phyloP scores from a whole-genome alignment of 2,329 filamentous ascomycete genomes.

The Fusarium hostae region DNA sequence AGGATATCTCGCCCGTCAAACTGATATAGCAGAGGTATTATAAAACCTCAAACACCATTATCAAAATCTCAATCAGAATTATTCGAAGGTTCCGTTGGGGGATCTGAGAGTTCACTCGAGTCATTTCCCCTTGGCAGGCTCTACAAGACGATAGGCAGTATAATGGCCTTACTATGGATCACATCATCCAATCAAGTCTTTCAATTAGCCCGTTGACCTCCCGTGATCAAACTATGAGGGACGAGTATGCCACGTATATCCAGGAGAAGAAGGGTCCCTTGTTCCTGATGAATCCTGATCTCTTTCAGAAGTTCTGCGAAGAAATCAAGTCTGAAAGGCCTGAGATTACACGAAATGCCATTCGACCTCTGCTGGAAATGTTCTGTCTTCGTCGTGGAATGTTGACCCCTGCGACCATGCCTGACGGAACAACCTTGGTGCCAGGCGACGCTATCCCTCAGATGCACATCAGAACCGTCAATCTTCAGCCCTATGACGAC shows the following conservation, averaged over 20 bases:
- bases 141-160: rapidly evolving
- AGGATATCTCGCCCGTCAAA: too few relatives aligned
- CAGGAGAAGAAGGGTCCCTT: rapidly evolving
- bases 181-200: not conserved
- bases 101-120: too few relatives aligned
- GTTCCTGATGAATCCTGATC: rapidly evolving
- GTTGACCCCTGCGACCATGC: rapidly evolving
- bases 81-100: too few relatives aligned
- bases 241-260: rapidly evolving
- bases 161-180: not conserved
- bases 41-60: too few relatives aligned
- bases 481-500: rapidly evolving
- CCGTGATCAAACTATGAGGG: not conserved
- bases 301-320: rapidly evolving
- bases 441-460: rapidly evolving
- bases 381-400: not conserved
- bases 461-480: rapidly evolving
- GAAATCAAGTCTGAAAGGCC: rapidly evolving
- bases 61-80: too few relatives aligned
- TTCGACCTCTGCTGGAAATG: not conserved
- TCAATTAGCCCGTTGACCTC: rapidly evolving
- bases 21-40: too few relatives aligned
- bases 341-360: rapidly evolving
- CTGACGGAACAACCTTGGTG: rapidly evolving
- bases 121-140: not conserved